Base-by-base conservation (phyloP, 192 early-diverging fungal genomes). In the Backusella sp. region DNA sequence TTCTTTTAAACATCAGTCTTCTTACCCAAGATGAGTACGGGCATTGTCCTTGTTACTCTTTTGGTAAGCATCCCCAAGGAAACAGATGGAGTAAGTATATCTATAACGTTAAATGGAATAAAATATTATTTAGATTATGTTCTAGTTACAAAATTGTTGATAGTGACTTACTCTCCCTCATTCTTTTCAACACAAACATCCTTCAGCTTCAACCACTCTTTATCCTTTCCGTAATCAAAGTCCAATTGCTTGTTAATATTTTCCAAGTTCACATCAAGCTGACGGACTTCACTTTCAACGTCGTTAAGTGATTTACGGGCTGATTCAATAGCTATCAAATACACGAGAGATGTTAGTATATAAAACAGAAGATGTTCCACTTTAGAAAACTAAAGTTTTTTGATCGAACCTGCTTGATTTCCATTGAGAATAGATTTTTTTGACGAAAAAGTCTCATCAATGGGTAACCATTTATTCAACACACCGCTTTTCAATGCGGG, bases 41-140 rank as follows among this genome's bases (percentile, higher is more conserved):
- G 83, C 75, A 39, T 82, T 77, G 72, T 91, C 86, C 71, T 87
- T 86, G 70, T 92, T 89, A 70, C 84, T 86, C 34, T 88, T 90
- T 86, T 98, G 98, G 34, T 88, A 80, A 0, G 92, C 94, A 26
- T 86, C 86, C 17, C 90, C 94, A 76, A 94, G 86, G 21, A 97
- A 75, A 82, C 98, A 99, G 14, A 89, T 6, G 1, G 85, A 84
- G 66, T 89, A 89, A 1, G 83, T 86, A 75, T 76, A 97, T 68
- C 88, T 95, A 19, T 11, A 39, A 15, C 39, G 1, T 34, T 23
- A 68, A n/a, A 71, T 2, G 6, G 12, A 69, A 14, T 21, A 85
- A 75, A 89, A 95, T 6, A 75, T 84, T 76, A 90, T 46, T 42
- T 17, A 32, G 14, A 19, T 28, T 8, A 39, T 17, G 12, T n/a